A percentile compares a stretch with the other conserved stretches of the same genome.
Evolutionary conservation across 1,284 basidiomycete species (phyloP).

Genomic region (Erythrobasidium hasegawianum): DNA sequence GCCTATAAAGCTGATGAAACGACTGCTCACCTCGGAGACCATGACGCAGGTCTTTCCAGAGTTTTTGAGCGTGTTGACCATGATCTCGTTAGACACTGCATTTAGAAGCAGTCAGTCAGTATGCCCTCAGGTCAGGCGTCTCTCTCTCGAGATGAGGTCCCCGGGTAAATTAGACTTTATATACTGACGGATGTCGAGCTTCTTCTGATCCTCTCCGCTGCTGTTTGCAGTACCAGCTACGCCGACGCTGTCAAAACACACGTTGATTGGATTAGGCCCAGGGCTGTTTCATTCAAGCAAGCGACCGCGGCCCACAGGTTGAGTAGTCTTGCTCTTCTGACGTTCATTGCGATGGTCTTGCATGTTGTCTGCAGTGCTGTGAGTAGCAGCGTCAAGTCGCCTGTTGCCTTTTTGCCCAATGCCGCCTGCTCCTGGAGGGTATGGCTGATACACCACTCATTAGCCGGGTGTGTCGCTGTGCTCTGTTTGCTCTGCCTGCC

Average conservation of each 20-base stretch:
- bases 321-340: slow-evolving; percentile 92
- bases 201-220: slow-evolving; percentile 99
- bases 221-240: slow-evolving; percentile 94
- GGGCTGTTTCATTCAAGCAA: too few relatives aligned
- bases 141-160: too few relatives aligned
- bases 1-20: too few relatives aligned
- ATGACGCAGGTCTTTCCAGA: slow-evolving; percentile 91
- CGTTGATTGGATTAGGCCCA: too few relatives aligned
- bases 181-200: slow-evolving; percentile 72
- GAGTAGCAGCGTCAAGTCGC: slow-evolving; percentile 90
- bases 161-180: background rate
- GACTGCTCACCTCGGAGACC: slow-evolving; percentile 77
- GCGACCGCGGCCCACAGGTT: slow-evolving; percentile 93
- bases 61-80: slow-evolving; percentile 67
- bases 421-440: slow-evolving; percentile 32
- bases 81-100: slow-evolving; percentile 96
- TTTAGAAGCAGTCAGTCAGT: too few relatives aligned
- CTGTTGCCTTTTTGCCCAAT: slow-evolving; percentile 59
- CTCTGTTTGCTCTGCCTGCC: background rate
- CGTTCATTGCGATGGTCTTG: slow-evolving; percentile 95
- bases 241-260: slow-evolving; percentile 63
- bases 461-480: background rate
- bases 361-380: slow-evolving; percentile 90
- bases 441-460: slow-evolving; percentile 9
- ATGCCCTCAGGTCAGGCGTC: too few relatives aligned